Evolutionary conservation across 2,329 filamentous ascomycete species (phyloP).

Genomic region (Cryphonectria naterciae): DNA sequence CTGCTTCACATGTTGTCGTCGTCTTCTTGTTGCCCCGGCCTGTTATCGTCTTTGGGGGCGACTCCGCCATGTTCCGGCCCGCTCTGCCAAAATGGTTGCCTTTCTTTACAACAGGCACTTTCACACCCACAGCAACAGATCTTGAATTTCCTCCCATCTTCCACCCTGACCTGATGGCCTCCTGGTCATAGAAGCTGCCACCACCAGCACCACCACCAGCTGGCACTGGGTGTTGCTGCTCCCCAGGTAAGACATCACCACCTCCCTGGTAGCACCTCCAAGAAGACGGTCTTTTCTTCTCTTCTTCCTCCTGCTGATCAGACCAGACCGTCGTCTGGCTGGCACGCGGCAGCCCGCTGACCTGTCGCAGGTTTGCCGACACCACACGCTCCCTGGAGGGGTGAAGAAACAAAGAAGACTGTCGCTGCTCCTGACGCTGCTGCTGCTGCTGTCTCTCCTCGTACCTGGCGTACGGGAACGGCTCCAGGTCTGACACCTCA

Average conservation of each 20-base stretch:
- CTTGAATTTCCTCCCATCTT: constrained; percentile 6
- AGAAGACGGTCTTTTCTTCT: constrained; percentile 8
- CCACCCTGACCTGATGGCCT: constrained; percentile 26
- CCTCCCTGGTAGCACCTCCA: neutral
- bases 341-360: constrained; percentile 35
- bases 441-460: constrained; percentile 36
- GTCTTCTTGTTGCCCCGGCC: neutral
- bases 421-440: neutral
- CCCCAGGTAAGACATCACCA: constrained; percentile 25
- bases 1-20: constrained; percentile 6
- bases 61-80: neutral
- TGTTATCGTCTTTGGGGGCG: neutral
- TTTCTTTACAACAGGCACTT: constrained; percentile 21
- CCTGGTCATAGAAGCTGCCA: constrained; percentile 20
- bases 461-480: constrained; percentile 50
- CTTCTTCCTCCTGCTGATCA: constrained; percentile 15
- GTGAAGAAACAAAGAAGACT: constrained; percentile 40
- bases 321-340: constrained; percentile 34
- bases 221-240: constrained; percentile 11
- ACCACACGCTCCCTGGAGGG: constrained; percentile 48
- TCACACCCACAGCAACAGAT: constrained; percentile 22
- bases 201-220: neutral
- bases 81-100: constrained; percentile 10
- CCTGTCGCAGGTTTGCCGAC: constrained; percentile 44
- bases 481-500: constrained; percentile 43